A percentile compares a stretch with the other conserved stretches of the same genome.
Evolutionary conservation across 2,329 filamentous ascomycete species (phyloP).

Genomic region (Diaporthe caulivora): DNA sequence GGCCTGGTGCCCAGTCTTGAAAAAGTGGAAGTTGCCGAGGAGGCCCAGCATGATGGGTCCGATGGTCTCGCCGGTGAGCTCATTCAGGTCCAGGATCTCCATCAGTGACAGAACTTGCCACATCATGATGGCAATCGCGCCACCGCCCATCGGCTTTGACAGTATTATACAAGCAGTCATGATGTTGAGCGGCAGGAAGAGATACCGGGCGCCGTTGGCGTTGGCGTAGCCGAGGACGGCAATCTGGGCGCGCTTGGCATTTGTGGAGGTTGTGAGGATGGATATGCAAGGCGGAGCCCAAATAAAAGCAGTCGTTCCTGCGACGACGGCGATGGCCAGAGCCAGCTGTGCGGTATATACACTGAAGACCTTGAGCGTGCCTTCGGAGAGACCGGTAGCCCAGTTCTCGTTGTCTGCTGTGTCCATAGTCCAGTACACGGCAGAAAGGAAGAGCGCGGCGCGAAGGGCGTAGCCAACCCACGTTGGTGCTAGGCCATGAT

Average conservation of each 20-base stretch:
- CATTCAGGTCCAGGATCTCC: conserved; percentile 72
- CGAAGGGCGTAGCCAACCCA: conserved; percentile 90
- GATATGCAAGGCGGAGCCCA: conserved; percentile 89
- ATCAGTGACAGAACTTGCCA: conserved; percentile 90
- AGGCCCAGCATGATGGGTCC: conserved; percentile 87
- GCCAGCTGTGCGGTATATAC: conserved; percentile 84
- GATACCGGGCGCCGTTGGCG: conserved; percentile 90
- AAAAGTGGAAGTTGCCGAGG: conserved; percentile 94
- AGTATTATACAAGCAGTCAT: conserved; percentile 82
- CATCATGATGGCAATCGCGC: conserved; percentile 82
- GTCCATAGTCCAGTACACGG: conserved; percentile 89
- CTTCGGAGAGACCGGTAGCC: conserved; percentile 71
- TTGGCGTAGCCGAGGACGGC: conserved; percentile 93
- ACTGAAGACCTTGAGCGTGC: conserved; percentile 78
- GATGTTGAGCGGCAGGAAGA: conserved; percentile 85
- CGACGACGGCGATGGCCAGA: conserved; percentile 83
- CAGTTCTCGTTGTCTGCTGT: conserved; percentile 89
- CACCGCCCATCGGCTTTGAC: conserved; percentile 94
- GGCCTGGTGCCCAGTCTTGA: conserved; percentile 98
- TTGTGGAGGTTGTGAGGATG: conserved; percentile 68
- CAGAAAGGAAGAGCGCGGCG: conserved; percentile 78
- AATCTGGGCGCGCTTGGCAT: conserved; percentile 66
- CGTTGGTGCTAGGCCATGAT: conserved; percentile 84
- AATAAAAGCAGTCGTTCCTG: conserved; percentile 85
- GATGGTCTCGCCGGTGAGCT: conserved; percentile 76